phyloP scores from a whole-genome alignment of 2,329 filamentous ascomycete species.

The Fusarium verticillioides region DNA sequence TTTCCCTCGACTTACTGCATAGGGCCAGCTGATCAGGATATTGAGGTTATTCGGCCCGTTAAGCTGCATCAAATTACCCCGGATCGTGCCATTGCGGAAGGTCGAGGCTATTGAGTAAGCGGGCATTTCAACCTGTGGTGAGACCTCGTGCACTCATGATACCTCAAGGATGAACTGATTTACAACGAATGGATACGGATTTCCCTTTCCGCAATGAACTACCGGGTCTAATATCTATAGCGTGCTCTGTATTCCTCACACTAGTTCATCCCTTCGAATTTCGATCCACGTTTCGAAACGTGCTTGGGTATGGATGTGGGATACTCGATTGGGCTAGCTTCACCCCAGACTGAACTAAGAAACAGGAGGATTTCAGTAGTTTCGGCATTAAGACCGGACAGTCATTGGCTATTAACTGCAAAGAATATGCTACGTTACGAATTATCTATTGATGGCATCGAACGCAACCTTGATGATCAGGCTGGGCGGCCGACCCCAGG shows the following conservation, averaged over 20 bases:
- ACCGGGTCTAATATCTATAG: neutral
- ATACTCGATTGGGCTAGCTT: neutral
- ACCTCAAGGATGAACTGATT: neutral
- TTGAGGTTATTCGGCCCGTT: neutral
- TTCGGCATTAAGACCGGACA: neutral
- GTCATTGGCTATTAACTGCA: neutral
- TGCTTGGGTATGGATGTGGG: neutral
- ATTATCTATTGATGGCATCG: neutral
- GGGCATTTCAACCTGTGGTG: neutral
- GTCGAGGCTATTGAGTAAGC: neutral
- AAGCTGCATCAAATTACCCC: neutral
- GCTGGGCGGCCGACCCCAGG: constrained; percentile 1
- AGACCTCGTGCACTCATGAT: neutral
- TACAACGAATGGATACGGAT: fast-evolving
- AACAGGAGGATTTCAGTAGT: neutral
- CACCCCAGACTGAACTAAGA: neutral
- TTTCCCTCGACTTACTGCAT: no score
- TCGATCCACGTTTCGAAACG: neutral
- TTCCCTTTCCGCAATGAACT: neutral
- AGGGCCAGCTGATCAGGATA: neutral
- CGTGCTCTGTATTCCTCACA: neutral
- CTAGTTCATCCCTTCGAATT: neutral
- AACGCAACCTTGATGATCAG: neutral
- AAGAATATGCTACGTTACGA: neutral
- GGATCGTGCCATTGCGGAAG: neutral